Conservation (phyloP, 148 eudicot genomes). For the Selenicereus undatus region DNA sequence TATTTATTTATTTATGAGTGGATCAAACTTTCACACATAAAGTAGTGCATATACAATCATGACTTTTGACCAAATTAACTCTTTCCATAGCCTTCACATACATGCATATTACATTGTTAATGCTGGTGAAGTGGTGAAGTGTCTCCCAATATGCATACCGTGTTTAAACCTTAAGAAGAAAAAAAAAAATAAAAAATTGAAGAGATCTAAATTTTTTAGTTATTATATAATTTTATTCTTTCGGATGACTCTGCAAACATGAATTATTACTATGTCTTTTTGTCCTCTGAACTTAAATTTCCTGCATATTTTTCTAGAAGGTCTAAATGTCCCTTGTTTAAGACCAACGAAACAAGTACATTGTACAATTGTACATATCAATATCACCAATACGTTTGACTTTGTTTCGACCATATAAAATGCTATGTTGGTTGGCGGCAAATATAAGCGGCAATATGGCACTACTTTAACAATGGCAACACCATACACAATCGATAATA, state of each 20-base stretch:
- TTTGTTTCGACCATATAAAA: neutral
- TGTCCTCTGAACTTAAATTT: neutral
- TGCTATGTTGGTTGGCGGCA: neutral
- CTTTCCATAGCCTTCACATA: neutral
- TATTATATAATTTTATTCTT: too few relatives aligned
- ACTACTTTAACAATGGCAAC: too few relatives aligned
- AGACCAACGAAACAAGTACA: neutral
- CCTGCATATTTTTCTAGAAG: neutral
- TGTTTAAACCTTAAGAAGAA: too few relatives aligned
- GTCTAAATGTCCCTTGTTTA: neutral
- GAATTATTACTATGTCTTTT: too few relatives aligned
- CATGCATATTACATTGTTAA: neutral
- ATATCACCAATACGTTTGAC: neutral
- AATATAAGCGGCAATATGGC: neutral
- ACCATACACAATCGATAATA: too few relatives aligned
- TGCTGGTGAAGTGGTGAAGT: neutral
- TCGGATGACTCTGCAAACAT: too few relatives aligned
- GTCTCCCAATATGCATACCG: neutral
- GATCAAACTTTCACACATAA: neutral
- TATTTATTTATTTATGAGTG: neutral
- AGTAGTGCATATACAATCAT: neutral
- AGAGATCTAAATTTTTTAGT: too few relatives aligned
- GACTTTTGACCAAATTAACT: neutral
- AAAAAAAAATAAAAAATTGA: too few relatives aligned
- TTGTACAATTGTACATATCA: too few relatives aligned